Evolutionary conservation across 1,139 yeast genomes (phyloP), one percentile per base, ranked within the genome.

Genomic region (Hemisphaericaspora subhashii): DNA sequence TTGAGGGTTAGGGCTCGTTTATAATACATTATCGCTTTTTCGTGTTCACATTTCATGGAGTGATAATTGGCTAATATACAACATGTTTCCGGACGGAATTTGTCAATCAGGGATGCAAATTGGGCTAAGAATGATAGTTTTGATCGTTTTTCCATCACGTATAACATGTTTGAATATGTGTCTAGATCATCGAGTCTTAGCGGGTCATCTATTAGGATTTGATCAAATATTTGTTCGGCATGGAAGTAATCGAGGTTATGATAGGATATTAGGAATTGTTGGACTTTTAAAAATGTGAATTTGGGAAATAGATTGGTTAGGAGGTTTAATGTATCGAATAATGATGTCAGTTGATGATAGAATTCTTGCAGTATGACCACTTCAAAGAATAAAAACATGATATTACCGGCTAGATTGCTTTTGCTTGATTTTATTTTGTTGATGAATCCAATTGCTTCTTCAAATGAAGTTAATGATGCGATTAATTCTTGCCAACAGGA

Each of bases 11-110:
- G 66, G 0, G 98, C 98, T 40, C 98, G 72, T 53, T 89, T 85
- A 55, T 90, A 94, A 62, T 89, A 89, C 79, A 85, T 81, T 43
- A 94, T 88, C 0, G 98, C 95, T 61, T 86, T 86, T 57, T 90
- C 97, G 58, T 92, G 98, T 53, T 92, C 96, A 41, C 90, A 86
- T 51, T 86, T 83, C 62, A 94, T 76, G 33, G 96, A 86, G 60
- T 90, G 92, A 62, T 88, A 92, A 58, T 94, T 92, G 6, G 98
- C 98, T 23, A 90, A 74, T 16, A 92, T 86, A 53, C 97, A 89
- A 59, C 98, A 90, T 1, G 98, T 87, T 58, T 94, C 98, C 0
- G 98, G 94, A 38, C 96, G 73, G 57, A 87, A 88, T 53, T 82
- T 83, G 62, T 94, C 98, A 17, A 90, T 79, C 39, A 80, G 79